A percentile compares a stretch with the other conserved stretches of the same genome.
These are phyloP conservation scores for Claviceps paspali DNA, from an alignment of 2,329 filamentous ascomycete genomes.

Conservation along the genomic window DNA sequence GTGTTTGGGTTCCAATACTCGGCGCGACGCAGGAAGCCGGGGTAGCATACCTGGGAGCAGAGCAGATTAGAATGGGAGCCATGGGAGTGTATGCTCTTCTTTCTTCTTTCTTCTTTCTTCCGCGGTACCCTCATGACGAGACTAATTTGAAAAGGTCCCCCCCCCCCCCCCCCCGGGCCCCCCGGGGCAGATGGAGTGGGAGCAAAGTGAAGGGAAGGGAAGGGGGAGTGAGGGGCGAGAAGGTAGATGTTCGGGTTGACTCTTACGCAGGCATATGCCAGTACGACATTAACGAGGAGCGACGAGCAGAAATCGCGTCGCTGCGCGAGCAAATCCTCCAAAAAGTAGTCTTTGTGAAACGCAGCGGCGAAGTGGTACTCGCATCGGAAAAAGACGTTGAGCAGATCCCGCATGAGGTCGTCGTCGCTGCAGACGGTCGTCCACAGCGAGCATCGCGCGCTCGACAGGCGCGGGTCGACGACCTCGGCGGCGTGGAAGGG, in stretches of 20 bases:
- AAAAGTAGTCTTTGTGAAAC: constrained; percentile 24
- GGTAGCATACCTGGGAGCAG: constrained; percentile 15
- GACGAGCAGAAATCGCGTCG: constrained; percentile 21
- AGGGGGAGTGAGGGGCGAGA: no score
- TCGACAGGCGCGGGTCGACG: constrained; percentile 17
- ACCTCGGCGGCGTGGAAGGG: constrained; percentile 22
- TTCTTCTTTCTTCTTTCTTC: neutral
- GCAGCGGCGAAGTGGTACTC: constrained; percentile 21
- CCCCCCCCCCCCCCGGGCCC: no score
- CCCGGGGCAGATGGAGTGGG: no score
- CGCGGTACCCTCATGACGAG: no score
- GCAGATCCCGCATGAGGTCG: constrained; percentile 17
- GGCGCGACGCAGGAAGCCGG: constrained; percentile 12
- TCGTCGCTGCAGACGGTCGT: constrained; percentile 21
- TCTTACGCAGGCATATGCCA: constrained; percentile 21
- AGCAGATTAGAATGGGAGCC: no score
- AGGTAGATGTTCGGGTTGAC: no score
- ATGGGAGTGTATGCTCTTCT: no score
- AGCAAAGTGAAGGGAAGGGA: no score
- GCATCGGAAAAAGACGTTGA: constrained; percentile 15
- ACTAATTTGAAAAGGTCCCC: no score
- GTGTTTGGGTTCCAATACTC: constrained; percentile 22
- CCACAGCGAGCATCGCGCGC: constrained; percentile 19
- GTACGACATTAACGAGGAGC: constrained; percentile 23
- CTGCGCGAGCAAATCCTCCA: constrained; percentile 21